A percentile compares a stretch with the other conserved stretches of the same genome.
phyloP scores from a whole-genome alignment of 1,284 basidiomycete genomes.

The Termitomyces sp. region DNA sequence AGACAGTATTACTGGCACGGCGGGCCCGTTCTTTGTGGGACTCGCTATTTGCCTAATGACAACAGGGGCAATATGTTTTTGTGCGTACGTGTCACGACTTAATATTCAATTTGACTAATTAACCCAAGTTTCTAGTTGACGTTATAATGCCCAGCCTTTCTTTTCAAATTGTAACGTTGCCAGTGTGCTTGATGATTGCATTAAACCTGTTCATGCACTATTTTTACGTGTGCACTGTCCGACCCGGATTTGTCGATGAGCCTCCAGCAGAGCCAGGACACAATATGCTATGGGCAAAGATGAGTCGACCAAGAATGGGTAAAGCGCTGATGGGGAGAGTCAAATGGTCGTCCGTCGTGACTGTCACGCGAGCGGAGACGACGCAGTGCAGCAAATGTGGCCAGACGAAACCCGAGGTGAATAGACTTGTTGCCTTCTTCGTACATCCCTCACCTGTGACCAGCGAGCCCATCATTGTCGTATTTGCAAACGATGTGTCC shows the following conservation, averaged over 20 bases:
- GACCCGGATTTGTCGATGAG: conserved; percentile 69
- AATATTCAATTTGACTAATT: not conserved
- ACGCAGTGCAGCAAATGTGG: conserved; percentile 70
- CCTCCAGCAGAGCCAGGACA: conserved; percentile 34
- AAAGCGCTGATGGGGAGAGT: conserved; percentile 31
- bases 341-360: conserved; percentile 37
- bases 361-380: conserved; percentile 45
- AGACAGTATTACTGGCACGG: conserved; percentile 82
- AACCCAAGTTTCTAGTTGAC: conserved; percentile 51
- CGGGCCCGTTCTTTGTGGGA: conserved; percentile 85
- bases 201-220: conserved; percentile 81
- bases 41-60: conserved; percentile 72
- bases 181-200: conserved; percentile 70
- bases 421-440: conserved; percentile 20
- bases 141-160: conserved; percentile 58
- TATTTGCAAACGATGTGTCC: conserved; percentile 86
- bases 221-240: conserved; percentile 75
- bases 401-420: conserved; percentile 77
- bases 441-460: not conserved
- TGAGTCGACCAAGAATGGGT: conserved; percentile 18
- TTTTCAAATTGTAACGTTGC: conserved; percentile 51
- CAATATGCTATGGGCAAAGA: conserved; percentile 50
- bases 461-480: conserved; percentile 94
- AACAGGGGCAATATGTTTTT: conserved; percentile 73
- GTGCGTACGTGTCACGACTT: conserved; percentile 42